Percentiles rank a stretch among this genome's conserved stretches.
Conservation (phyloP, 352 stramenopile species). For the Pythium myriotylum region DNA sequence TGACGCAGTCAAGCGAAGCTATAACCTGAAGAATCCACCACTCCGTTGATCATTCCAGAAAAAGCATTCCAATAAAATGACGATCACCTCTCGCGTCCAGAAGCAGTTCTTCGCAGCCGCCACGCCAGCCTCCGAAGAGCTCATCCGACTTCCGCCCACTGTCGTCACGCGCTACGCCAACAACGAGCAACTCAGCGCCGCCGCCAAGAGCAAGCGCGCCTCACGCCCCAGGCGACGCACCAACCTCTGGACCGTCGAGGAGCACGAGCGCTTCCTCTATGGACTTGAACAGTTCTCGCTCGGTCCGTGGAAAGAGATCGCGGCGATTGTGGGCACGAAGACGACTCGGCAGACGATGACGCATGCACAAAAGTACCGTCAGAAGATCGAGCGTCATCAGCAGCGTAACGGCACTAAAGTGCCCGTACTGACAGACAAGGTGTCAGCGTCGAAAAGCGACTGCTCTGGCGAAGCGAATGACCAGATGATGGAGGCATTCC, state of each 20-base stretch:
- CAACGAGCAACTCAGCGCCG: neutral
- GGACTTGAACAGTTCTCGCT: constrained; percentile 49
- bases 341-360: constrained; percentile 57
- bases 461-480: too few species aligned
- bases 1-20: too few species aligned
- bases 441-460: too few species aligned
- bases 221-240: neutral
- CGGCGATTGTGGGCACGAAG: constrained; percentile 44
- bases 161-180: constrained; percentile 5
- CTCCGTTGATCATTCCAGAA: too few species aligned
- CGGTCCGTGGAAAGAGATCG: constrained; percentile 55
- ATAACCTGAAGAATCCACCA: too few species aligned
- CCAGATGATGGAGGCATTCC: too few species aligned
- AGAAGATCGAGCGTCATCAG: constrained; percentile 19
- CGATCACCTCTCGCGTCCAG: neutral
- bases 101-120: constrained; percentile 6
- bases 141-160: constrained; percentile 12
- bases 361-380: constrained; percentile 54
- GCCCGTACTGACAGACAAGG: too few species aligned
- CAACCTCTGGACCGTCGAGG: constrained; percentile 46
- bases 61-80: neutral
- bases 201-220: neutral
- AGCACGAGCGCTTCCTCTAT: constrained; percentile 52
- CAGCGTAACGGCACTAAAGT: too few species aligned
- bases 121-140: neutral